These are phyloP conservation scores for Rosa hybrid DNA, from an alignment of 331 rosid species.

Conservation along the genomic window DNA sequence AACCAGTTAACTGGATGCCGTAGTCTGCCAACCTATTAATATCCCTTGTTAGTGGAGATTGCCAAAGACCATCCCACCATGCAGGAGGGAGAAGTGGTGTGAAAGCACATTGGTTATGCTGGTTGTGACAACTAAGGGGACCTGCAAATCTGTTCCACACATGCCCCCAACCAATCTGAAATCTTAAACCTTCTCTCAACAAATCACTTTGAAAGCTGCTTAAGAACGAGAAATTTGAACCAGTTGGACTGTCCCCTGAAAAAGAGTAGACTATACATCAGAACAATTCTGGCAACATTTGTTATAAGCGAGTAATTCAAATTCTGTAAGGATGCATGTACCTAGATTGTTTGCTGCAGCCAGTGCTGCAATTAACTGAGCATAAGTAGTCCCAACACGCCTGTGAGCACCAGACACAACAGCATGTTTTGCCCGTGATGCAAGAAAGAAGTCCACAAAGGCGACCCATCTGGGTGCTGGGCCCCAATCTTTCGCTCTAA, in stretches of 20 bases:
- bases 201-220: conserved; percentile 88
- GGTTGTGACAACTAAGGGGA: conserved; percentile 70
- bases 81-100: conserved; percentile 92
- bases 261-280: conserved; percentile 9
- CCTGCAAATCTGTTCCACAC: conserved; percentile 97
- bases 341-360: conserved; percentile 83
- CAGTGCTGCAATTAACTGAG: conserved; percentile 88
- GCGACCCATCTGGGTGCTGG: conserved; percentile 99
- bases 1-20: conserved; percentile 59
- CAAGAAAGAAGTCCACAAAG: conserved; percentile 95
- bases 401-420: conserved; percentile 89
- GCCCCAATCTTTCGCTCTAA: conserved; percentile 95
- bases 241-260: conserved; percentile 53
- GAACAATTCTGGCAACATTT: not conserved
- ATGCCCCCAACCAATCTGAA: conserved; percentile 98
- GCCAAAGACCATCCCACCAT: conserved; percentile 97
- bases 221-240: conserved; percentile 60
- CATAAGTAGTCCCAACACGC: conserved; percentile 97
- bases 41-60: conserved; percentile 81
- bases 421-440: conserved; percentile 80
- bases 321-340: conserved; percentile 20
- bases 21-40: conserved; percentile 56
- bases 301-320: not conserved
- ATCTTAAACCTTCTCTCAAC: conserved; percentile 70
- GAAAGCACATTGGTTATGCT: conserved; percentile 74